Evolutionary conservation across 352 stramenopile species (phyloP).

Genomic region (Globisporangium paroecandrum): DNA sequence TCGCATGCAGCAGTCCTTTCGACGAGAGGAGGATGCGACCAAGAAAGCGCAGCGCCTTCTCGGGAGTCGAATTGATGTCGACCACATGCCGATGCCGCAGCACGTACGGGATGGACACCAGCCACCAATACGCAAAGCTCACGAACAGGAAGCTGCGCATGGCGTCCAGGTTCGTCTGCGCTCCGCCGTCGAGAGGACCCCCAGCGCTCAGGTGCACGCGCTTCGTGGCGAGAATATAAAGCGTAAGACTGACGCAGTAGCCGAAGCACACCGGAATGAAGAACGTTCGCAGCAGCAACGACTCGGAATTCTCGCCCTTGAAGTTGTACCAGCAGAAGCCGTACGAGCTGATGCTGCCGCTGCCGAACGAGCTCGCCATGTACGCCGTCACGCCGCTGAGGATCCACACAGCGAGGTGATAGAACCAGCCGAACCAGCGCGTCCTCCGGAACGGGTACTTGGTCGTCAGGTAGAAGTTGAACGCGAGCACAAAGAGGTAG

Average conservation of each 20-base stretch:
- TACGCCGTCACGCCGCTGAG: slow-evolving; percentile 50
- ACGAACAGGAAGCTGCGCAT: slow-evolving; percentile 77
- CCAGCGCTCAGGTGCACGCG: slow-evolving; percentile 59
- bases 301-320: slow-evolving; percentile 38
- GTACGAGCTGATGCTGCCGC: slow-evolving; percentile 61
- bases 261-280: slow-evolving; percentile 55
- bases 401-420: slow-evolving; percentile 67
- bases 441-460: slow-evolving; percentile 83
- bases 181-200: slow-evolving; percentile 32
- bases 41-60: slow-evolving; percentile 66
- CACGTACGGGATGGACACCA: slow-evolving; percentile 70
- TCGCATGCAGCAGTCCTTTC: slow-evolving; percentile 59
- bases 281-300: slow-evolving; percentile 61
- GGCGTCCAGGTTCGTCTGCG: slow-evolving; percentile 68
- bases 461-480: slow-evolving; percentile 87
- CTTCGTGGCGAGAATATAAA: slow-evolving; percentile 70
- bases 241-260: slow-evolving; percentile 67
- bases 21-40: slow-evolving; percentile 62
- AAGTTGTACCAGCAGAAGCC: slow-evolving; percentile 82
- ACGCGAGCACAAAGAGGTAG: slow-evolving; percentile 83
- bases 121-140: slow-evolving; percentile 66
- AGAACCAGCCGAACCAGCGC: slow-evolving; percentile 62
- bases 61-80: slow-evolving; percentile 39
- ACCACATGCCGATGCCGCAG: slow-evolving; percentile 56
- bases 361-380: slow-evolving; percentile 39